These are phyloP conservation scores for Cornus suecica DNA, from an alignment of 148 eudicot species.

Conservation along the genomic window DNA sequence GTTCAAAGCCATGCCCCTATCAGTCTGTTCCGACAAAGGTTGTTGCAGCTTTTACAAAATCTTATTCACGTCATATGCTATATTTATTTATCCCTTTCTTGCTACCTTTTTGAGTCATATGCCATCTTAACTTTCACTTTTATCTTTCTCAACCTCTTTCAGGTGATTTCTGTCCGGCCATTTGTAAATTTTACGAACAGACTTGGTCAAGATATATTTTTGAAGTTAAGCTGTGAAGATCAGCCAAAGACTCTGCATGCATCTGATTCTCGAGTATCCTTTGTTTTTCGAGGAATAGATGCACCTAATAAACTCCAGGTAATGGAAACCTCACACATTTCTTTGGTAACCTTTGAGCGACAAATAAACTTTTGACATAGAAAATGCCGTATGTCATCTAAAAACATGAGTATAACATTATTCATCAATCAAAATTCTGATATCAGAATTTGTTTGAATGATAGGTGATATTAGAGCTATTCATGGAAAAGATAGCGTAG, in stretches of 20 bases:
- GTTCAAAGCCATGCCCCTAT: conserved; percentile 82
- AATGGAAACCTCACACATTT: background rate
- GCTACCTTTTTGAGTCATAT: conserved; percentile 13
- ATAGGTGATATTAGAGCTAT: no score
- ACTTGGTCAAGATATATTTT: conserved; percentile 62
- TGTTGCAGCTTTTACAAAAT: conserved; percentile 13
- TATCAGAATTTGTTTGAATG: no score
- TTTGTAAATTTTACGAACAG: conserved; percentile 92
- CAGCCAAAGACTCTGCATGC: conserved; percentile 68
- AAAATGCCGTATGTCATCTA: no score
- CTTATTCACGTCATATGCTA: conserved; percentile 7
- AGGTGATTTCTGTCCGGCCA: conserved; percentile 86
- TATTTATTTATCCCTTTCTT: conserved; percentile 3
- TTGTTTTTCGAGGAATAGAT: conserved; percentile 55
- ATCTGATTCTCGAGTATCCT: conserved; percentile 78
- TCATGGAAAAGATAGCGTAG: background rate
- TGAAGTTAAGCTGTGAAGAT: conserved; percentile 79
- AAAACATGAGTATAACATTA: no score
- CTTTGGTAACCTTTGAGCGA: background rate
- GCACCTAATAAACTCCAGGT: conserved; percentile 76
- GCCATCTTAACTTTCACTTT: background rate
- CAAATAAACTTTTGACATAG: background rate
- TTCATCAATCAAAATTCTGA: no score
- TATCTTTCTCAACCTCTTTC: conserved; percentile 2
- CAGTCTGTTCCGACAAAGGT: conserved; percentile 98